Base-by-base conservation (phyloP, 805 yeast species). In the Candida sphagnicola region DNA sequence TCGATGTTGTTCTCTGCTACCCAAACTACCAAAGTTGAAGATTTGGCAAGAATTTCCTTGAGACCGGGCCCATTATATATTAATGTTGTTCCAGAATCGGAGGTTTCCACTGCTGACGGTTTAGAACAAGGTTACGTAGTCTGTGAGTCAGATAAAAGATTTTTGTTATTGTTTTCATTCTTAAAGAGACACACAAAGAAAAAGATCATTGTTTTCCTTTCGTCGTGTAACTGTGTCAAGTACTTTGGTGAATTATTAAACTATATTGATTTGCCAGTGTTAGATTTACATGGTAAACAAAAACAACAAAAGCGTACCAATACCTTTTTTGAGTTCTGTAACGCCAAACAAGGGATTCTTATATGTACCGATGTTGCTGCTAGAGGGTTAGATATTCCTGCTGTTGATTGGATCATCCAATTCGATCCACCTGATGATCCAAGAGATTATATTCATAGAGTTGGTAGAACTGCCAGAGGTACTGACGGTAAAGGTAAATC, bases 391-490 rank as follows among this genome's bases (percentile, higher is more conserved):
- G 99, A 93, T 71, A 93, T 93, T 51, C 99, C 99, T 38, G 83
- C 95, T 19, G 99, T 93, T 39, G 99, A 95, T 70, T 93, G 99
- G 99, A 93, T 93, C 56, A 85, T 93, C 48, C 99, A 93, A 72
- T 93, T 88, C 57, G 99, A 93, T 63, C 99, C 99, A 40, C 99
- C 99, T 61, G 99, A 93, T 82, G 99, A 93, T 68, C 99, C 99
- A 65, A 82, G 98, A 69, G 98, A 93, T 67, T 93, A 93, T 62
- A 93, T 93, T 51, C 99, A 93, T 70, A 81, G 99, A 65, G 99
- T 93, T 26, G 99, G 99, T 49, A 83, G 99, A 74, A 93, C 99
- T 18, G 99, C 99, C 26, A 83, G 99, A 72, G 95, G 95, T 48
- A 67, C 83, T 16, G 58, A 77, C 35, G 98, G 96, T 41, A 82